Evolutionary conservation across 345 rosid genomes (phyloP).

Genomic region (Populus tremula): DNA sequence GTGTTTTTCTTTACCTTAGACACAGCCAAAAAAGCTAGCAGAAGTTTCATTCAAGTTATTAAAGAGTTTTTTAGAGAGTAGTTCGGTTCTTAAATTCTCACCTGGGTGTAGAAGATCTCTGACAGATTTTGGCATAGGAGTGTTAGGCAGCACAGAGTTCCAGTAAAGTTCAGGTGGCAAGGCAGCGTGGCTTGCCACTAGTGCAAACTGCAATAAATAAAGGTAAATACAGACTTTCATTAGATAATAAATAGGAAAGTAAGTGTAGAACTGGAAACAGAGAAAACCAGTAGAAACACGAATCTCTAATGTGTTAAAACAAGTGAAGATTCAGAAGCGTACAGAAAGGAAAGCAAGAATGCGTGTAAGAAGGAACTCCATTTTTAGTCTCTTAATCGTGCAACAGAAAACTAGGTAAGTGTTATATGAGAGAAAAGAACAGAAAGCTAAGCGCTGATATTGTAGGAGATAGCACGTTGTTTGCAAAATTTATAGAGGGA

Average conservation of each 20-base stretch:
- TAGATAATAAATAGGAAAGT: not conserved
- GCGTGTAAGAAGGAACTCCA: constrained; percentile 32
- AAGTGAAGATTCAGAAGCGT: constrained; percentile 5
- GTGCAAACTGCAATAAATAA: constrained; percentile 36
- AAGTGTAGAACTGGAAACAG: not conserved
- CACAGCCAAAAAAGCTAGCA: not conserved
- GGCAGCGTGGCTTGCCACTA: constrained; percentile 49
- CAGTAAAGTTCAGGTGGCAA: constrained; percentile 51
- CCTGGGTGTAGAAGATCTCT: constrained; percentile 44
- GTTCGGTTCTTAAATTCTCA: constrained; percentile 6
- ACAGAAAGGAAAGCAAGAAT: constrained; percentile 37
- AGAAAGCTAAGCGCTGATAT: not conserved
- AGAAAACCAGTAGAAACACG: not conserved
- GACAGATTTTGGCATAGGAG: constrained; percentile 58
- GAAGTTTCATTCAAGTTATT: not conserved
- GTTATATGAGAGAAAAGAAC: not conserved
- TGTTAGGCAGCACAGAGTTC: constrained; percentile 51
- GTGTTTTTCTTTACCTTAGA: not conserved
- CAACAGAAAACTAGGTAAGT: no score
- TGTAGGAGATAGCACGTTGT: constrained; percentile 8
- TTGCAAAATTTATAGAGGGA: constrained; percentile 21
- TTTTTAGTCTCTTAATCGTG: not conserved
- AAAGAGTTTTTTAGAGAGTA: not conserved
- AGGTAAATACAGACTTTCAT: not conserved
- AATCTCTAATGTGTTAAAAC: not conserved